Base-by-base conservation (phyloP, 2,329 filamentous ascomycete species). In the Colletotrichum costaricense region DNA sequence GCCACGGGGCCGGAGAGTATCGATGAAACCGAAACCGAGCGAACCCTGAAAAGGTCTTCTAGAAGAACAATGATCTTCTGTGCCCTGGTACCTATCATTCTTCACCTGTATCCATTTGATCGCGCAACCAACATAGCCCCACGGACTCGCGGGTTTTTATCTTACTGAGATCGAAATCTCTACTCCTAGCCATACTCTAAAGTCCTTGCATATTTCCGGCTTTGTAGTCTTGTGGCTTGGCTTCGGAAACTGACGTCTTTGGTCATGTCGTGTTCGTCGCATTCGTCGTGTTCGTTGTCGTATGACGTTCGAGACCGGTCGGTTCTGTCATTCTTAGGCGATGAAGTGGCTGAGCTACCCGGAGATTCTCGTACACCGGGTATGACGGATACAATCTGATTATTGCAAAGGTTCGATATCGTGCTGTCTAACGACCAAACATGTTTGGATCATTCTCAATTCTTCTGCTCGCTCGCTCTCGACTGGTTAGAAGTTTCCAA, bases 11-110 rank as follows among this genome's bases (percentile, higher is more conserved):
- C 59, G 59, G 59, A 56, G 33, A 68, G 26, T 9, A 54, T 24
- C 55, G 14, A 63, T 19, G 49, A 69, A 69, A 64, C 67, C 67
- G 67, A 69, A 26, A 65, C 59, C 67, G 54, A 69, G 42, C n/a
- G 28, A 58, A 28, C 35, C 35, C 67, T 26, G 35, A 57, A 28
- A 65, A 19, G 7, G 22, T n/a, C 9, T 69, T 65, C 67, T 59
- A 63, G 54, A 69, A 63, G 54, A 69, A 69, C 33, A 26, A n/a
- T 49, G 42, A 49, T 49, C 42, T 49, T 49, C 19, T 60, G 9
- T 24, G 60, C 33, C 33, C 11, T 35, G 33, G 11, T 56, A 9
- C 9, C 30, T 26, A n/a, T 52, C 26, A 16, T 52, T 22, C 9
- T 11, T 9, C 3, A 9, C 28, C 12, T 24, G 49, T 49, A 60